Evolutionary conservation across 1,139 yeast genomes (phyloP), one percentile per base, ranked within the genome.

Genomic region (Suhomyces coccinellae): DNA sequence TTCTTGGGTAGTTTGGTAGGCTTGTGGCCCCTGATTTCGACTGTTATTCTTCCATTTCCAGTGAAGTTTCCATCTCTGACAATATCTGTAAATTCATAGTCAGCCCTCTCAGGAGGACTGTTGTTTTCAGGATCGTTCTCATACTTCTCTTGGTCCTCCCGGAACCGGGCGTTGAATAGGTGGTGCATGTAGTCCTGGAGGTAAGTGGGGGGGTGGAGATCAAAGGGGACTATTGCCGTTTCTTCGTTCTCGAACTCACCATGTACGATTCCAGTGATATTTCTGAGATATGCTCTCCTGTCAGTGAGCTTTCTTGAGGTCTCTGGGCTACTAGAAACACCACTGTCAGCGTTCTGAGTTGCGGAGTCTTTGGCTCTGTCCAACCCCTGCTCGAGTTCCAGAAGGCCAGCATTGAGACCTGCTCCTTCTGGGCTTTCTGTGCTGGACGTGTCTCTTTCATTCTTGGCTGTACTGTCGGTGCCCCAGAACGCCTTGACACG

Each of bases 401-500:
- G 8, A 14, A 13, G 29, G 14, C 29, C 33, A 28, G 15, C 30
- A 33, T 8, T 17, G 44, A 41, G 44, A n/a, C 44, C 44, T 36
- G 44, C 44, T 41, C 37, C 38, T 40, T 49, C 9, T 44, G 41
- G 11, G 44, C 47, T 4, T 56, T 58, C 11, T 20, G 15, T 9
- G 5, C 28, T 15, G 7, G 24, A 20, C 16, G 15, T 11, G 16
- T 32, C 32, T n/a, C 32, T 26, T 3, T 27, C 12, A 10, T n/a
- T 26, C n/a, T 26, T 26, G 28, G 14, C 26, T 12, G 26, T 29
- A 13, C 34, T 26, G 6, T 41, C 10, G 47, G 28, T 42, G 12
- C 72, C 74, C 89, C 89, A 84, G 26, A 83, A 67, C 22, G 52
- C 48, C 35, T 61, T 60, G 1, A 85, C 83, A 17, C 58, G 54